phyloP scores from a whole-genome alignment of 306 rosid species.

The Lupinus albus region DNA sequence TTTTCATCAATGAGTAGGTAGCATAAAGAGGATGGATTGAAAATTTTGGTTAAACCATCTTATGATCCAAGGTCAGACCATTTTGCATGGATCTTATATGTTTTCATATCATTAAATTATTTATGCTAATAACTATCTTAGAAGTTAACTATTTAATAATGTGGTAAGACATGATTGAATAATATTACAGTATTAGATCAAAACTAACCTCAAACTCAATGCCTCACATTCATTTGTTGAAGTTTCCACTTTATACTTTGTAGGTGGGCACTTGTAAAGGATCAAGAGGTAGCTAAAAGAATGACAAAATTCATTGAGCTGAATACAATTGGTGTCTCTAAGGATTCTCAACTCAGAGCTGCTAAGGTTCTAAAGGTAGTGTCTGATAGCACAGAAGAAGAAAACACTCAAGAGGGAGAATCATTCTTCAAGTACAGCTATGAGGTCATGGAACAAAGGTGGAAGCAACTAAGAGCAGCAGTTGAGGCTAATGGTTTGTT shows the following conservation, averaged over 20 bases:
- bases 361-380: constrained; percentile 67
- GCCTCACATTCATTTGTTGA: not conserved
- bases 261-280: constrained; percentile 96
- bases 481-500: constrained; percentile 52
- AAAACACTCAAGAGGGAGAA: constrained; percentile 25
- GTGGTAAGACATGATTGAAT: not conserved
- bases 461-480: constrained; percentile 62
- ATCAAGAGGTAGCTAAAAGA: constrained; percentile 61
- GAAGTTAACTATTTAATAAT: not conserved
- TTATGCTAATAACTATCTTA: not conserved
- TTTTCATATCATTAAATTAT: not conserved
- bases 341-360: constrained; percentile 89
- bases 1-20: too few relatives aligned
- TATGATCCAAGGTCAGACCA: too few relatives aligned
- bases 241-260: constrained; percentile 6
- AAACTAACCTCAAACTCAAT: not conserved
- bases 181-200: not conserved
- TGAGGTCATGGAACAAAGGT: constrained; percentile 59
- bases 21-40: not conserved
- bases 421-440: constrained; percentile 63
- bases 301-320: constrained; percentile 81
- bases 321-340: constrained; percentile 84
- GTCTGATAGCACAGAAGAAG: constrained; percentile 52
- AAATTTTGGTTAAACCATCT: not conserved
- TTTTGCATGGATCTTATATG: not conserved